Evolutionary conservation across 1,284 basidiomycete genomes (phyloP), one percentile per base, ranked within the genome.

Genomic region (Trichosporon ovoides): DNA sequence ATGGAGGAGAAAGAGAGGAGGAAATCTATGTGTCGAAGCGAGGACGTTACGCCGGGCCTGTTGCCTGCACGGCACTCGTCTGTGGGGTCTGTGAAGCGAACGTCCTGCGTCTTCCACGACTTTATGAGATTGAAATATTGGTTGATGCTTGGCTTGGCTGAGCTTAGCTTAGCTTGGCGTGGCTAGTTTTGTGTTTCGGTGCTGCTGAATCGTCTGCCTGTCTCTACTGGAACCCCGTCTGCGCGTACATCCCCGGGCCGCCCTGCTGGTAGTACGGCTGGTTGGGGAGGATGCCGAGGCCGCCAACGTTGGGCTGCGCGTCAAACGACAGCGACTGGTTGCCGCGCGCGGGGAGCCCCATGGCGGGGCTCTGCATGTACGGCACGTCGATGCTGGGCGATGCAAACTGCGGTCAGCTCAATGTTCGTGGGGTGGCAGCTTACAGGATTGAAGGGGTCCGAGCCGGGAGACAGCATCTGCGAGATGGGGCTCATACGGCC

Each of bases 391-490:
- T 69, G 38, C 64, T 71, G 0, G 70, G 68, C 19, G 70, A 74
- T 14, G 70, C 68, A 55, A 73, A 72, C 68, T 72, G 58, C 6
- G 22, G 58, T 40, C 22, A 58, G 57, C 38, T 18, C n/a, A n/a
- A 33, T 12, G 3, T 12, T 14, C 5, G 9, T 34, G 13, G 12
- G 1, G 9, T 16, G 13, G 12, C 31, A 7, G 68, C 73, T 67
- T 55, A 77, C 74, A 9, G 76, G 76, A 61, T 78, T 78, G 67
- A 77, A 78, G 13, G 76, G 76, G 62, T 78, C 76, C n/a, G 73
- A 75, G 16, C 65, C 73, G 10, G 76, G 76, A 58, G 66, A 69
- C 70, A 77, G 73, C 70, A 78, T 71, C 51, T 72, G 70, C 22
- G 64, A 64, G 38, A 67, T 69, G 10, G 72, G 73, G 40, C 68